Conservation (phyloP, 441 rosid species). For the Gossypium lobatum region DNA sequence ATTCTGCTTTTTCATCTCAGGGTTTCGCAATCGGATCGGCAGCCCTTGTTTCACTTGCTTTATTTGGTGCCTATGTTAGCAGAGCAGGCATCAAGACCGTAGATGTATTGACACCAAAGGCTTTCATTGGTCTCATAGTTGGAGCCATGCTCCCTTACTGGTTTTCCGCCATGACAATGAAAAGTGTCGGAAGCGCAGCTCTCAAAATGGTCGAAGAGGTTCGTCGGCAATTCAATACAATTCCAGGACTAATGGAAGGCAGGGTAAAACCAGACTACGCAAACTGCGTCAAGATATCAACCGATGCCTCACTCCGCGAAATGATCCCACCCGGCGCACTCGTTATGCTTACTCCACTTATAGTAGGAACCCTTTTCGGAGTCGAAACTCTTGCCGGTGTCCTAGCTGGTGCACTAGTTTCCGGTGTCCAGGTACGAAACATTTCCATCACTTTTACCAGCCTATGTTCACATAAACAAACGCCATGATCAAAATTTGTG, state of each 20-base stretch:
- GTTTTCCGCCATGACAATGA: slow-evolving; percentile 76
- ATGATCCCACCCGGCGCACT: slow-evolving; percentile 73
- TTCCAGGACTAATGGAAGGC: slow-evolving; percentile 74
- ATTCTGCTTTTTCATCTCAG: slow-evolving; percentile 17
- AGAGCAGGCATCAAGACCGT: slow-evolving; percentile 52
- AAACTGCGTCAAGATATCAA: slow-evolving; percentile 64
- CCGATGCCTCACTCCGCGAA: slow-evolving; percentile 58
- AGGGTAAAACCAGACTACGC: slow-evolving; percentile 60
- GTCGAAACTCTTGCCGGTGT: slow-evolving; percentile 70
- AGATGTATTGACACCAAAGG: slow-evolving; percentile 59
- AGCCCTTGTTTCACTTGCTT: slow-evolving; percentile 61
- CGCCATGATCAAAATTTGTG: neutral
- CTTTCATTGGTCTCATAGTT: slow-evolving; percentile 53
- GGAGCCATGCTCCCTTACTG: slow-evolving; percentile 77
- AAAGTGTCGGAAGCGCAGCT: slow-evolving; percentile 70
- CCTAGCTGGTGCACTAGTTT: slow-evolving; percentile 64
- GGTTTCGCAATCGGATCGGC: slow-evolving; percentile 75
- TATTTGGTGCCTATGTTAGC: slow-evolving; percentile 68
- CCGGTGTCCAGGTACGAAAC: slow-evolving; percentile 50
- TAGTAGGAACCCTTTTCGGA: slow-evolving; percentile 57
- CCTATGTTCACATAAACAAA: neutral
- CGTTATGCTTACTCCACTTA: slow-evolving; percentile 67
- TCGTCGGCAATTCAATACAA: slow-evolving; percentile 61
- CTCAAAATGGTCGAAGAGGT: slow-evolving; percentile 79
- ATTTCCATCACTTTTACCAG: neutral